Conservation (phyloP, 163 green algal genomes). For the Trebouxia gelatinosa region DNA sequence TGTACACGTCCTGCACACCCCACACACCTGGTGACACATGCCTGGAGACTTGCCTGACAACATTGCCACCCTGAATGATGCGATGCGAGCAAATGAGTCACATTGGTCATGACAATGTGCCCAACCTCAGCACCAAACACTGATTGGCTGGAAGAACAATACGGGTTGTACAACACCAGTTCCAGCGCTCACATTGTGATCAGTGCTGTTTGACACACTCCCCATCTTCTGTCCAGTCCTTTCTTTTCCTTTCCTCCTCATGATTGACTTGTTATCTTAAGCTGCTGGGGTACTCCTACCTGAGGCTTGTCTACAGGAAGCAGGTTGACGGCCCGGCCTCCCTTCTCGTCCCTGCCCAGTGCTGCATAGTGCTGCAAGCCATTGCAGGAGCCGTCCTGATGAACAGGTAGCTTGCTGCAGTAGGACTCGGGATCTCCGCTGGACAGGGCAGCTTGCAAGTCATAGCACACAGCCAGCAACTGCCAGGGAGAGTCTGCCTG, state of each 20-base stretch:
- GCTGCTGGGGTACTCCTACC: slow-evolving; percentile 32
- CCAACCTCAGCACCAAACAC: too few species aligned
- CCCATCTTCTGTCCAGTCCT: too few species aligned
- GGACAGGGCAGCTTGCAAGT: slow-evolving; percentile 73
- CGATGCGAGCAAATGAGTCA: too few species aligned
- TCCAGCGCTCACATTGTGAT: too few species aligned
- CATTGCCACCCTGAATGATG: too few species aligned
- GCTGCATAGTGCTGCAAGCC: slow-evolving; percentile 98
- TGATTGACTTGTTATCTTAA: neutral
- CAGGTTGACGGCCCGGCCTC: slow-evolving; percentile 87
- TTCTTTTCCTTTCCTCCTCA: too few species aligned
- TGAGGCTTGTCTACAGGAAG: slow-evolving; percentile 64
- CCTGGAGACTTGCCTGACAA: too few species aligned
- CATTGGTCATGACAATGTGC: too few species aligned
- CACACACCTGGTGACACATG: too few species aligned
- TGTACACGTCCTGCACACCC: slow-evolving; percentile 74
- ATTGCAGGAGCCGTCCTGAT: slow-evolving; percentile 97
- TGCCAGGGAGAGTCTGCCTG: slow-evolving; percentile 90
- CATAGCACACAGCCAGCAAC: slow-evolving; percentile 87
- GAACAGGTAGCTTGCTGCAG: slow-evolving; percentile 80
- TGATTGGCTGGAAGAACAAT: too few species aligned
- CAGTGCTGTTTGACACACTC: too few species aligned
- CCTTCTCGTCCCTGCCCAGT: slow-evolving; percentile 78
- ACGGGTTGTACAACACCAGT: too few species aligned
- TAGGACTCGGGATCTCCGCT: slow-evolving; percentile 60